Conservation (phyloP, 495 filamentous ascomycete species). For the Penicillium cosmopolitanum region DNA sequence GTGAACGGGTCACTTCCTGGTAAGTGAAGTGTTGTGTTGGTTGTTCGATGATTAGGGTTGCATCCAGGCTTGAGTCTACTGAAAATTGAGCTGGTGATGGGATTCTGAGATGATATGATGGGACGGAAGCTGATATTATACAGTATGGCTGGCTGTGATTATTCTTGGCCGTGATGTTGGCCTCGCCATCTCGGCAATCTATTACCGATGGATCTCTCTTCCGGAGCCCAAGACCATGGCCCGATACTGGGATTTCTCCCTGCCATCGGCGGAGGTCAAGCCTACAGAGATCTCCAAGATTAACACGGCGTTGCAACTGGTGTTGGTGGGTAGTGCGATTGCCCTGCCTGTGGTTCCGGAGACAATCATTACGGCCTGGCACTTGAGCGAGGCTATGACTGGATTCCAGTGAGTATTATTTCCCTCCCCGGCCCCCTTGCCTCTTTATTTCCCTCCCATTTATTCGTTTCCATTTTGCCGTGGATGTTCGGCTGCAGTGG, state of each 20-base stretch:
- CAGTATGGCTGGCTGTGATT: constrained; percentile 83
- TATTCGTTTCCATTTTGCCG: not conserved
- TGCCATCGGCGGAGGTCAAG: constrained; percentile 90
- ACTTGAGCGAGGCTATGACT: constrained; percentile 60
- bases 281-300: constrained; percentile 91
- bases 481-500: not conserved
- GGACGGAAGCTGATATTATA: not conserved
- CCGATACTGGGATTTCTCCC: constrained; percentile 96
- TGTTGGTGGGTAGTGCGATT: constrained; percentile 77
- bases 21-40: constrained; percentile 39
- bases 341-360: constrained; percentile 67
- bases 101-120: too few species aligned
- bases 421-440: constrained; percentile 7
- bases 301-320: constrained; percentile 81
- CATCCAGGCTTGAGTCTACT: too few species aligned
- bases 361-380: constrained; percentile 41
- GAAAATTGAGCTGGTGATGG: too few species aligned
- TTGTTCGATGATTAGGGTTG: too few species aligned
- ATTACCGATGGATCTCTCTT: constrained; percentile 92
- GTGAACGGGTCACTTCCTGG: constrained; percentile 78
- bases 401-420: constrained; percentile 69
- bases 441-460: not conserved
- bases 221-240: constrained; percentile 89
- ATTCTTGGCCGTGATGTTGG: constrained; percentile 89
- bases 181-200: constrained; percentile 87